Evolutionary conservation across 2,329 filamentous ascomycete genomes (phyloP), one percentile per base, ranked within the genome.

Genomic region (Myriangium duriaei): DNA sequence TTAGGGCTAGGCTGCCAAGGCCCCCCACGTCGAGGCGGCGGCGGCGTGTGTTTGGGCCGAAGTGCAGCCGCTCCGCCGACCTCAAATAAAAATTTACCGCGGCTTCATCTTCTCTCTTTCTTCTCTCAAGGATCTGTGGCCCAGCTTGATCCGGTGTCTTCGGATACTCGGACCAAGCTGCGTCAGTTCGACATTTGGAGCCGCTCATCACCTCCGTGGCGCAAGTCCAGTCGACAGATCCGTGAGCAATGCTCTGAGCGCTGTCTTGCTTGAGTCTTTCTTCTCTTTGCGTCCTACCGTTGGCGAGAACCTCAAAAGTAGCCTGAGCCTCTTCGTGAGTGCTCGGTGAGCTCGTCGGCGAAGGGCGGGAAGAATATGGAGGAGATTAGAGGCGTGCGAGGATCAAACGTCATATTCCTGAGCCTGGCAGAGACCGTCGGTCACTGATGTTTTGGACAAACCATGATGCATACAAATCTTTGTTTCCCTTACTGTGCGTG

Each of bases 191-290:
- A 72, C 65, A 61, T 58, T 84, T 78, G 81, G 81, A 86, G 79
- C 77, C 80, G 83, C 77, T 73, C 47, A 48, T 55, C 51, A 55
- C 53, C 61, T 77, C 85, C 81, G 75, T 86, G 79, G 81, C 72
- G 77, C 81, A 84, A 63, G 68, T 87, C 81, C 80, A 76, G 83
- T 86, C 81, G 84, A 93, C 86, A 91, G 82, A 78, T 91, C 79
- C 83, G 61, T 92, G 79, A 94, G 61, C 55, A 73, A 91, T 65
- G 62, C 47, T 45, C 49, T 40, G 45, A 68, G 67, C 60, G 64
- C 66, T 61, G 62, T 62, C 59, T 65, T 52, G 51, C 39, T 51
- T 19, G 30, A 39, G 18, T 33, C 21, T 54, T 51, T 54, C 54
- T 53, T 56, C 64, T 57, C 52, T 39, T 30, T 18, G 15, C 36